These are phyloP conservation scores for Penicillium sumatraense DNA, from an alignment of 2,329 filamentous ascomycete species.

Conservation along the genomic window DNA sequence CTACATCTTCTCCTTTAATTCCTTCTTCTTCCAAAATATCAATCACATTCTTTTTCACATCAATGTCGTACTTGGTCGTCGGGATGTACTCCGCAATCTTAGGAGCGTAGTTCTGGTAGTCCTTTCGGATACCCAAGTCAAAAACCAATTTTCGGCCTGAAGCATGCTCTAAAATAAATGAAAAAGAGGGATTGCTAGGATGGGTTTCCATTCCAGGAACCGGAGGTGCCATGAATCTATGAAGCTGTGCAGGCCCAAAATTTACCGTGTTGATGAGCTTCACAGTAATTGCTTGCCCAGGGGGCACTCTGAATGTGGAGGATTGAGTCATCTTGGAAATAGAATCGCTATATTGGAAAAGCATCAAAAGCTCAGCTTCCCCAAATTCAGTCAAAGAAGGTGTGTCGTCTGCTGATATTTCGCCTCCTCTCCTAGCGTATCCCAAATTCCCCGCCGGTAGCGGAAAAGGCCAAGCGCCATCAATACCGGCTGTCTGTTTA, in stretches of 20 bases:
- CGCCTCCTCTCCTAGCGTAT: not conserved
- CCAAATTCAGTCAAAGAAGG: not conserved
- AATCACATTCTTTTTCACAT: slow-evolving; percentile 28
- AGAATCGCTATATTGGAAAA: not conserved
- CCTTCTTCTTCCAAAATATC: slow-evolving; percentile 29
- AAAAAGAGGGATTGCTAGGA: slow-evolving; percentile 9
- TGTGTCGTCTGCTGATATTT: not conserved
- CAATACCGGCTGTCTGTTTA: slow-evolving; percentile 1
- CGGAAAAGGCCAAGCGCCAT: not conserved
- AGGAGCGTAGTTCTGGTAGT: slow-evolving; percentile 33
- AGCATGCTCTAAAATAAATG: slow-evolving; percentile 19
- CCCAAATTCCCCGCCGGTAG: not conserved
- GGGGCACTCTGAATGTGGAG: slow-evolving; percentile 2
- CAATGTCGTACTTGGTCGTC: slow-evolving; percentile 19
- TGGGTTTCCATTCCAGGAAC: slow-evolving; percentile 40
- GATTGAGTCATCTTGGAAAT: not conserved
- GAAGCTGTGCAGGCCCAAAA: slow-evolving; percentile 45
- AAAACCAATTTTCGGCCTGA: slow-evolving; percentile 27
- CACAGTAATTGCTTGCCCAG: slow-evolving; percentile 8
- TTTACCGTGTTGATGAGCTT: slow-evolving; percentile 46
- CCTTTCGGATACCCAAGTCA: slow-evolving; percentile 39
- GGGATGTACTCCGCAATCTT: slow-evolving; percentile 22
- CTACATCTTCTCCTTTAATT: slow-evolving; percentile 21
- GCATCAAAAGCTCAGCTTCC: too few relatives aligned
- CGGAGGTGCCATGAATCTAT: slow-evolving; percentile 45